Evolutionary conservation across 1,284 basidiomycete genomes (phyloP).

Genomic region (Hypsizygus ulmarius): DNA sequence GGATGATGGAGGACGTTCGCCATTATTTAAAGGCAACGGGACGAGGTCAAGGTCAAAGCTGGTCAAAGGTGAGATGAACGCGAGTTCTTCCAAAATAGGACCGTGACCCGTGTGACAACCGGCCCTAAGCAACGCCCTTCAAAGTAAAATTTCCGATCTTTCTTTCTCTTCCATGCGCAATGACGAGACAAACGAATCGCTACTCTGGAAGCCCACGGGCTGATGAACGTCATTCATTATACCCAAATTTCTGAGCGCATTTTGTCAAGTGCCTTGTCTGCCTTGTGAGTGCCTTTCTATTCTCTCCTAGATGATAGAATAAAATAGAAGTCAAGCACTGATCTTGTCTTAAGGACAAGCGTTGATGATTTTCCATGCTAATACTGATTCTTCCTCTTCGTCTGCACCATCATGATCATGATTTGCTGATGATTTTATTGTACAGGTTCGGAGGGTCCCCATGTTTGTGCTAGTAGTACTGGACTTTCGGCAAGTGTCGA

Average conservation of each 20-base stretch:
- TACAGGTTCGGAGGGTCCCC: not conserved
- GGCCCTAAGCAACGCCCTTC: constrained; percentile 36
- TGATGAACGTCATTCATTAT: constrained; percentile 66
- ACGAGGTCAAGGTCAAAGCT: not conserved
- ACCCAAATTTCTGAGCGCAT: constrained; percentile 83
- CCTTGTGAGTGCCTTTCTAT: constrained; percentile 13
- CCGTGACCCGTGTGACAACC: constrained; percentile 29
- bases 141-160: constrained; percentile 28
- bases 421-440: constrained; percentile 1
- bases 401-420: not conserved
- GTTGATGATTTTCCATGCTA: constrained; percentile 82
- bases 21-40: constrained; percentile 38
- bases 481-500: no score
- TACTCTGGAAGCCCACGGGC: constrained; percentile 72
- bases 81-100: no score
- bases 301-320: constrained; percentile 49
- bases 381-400: constrained; percentile 55
- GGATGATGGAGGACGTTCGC: constrained; percentile 68
- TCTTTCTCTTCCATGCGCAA: constrained; percentile 20
- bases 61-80: constrained; percentile 25
- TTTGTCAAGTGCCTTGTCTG: constrained; percentile 12
- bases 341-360: constrained; percentile 66
- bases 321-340: constrained; percentile 89
- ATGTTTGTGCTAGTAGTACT: no score
- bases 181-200: constrained; percentile 80